Conservation (phyloP, 768 basidiomycete genomes). For the Mycena indigotica region DNA sequence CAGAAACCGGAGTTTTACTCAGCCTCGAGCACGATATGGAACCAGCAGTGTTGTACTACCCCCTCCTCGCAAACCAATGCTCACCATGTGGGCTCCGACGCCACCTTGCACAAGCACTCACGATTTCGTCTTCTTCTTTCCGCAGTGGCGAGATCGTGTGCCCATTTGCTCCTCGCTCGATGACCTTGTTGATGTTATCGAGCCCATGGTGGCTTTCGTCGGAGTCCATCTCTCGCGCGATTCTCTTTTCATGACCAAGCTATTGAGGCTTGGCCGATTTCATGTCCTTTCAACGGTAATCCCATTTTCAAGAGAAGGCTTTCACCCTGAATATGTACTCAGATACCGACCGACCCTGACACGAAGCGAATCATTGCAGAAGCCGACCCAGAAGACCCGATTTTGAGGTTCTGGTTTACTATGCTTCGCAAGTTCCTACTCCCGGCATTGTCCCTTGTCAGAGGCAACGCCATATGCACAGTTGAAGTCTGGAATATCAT, state of each 20-base stretch:
- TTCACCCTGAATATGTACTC: too few species aligned
- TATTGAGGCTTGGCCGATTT: conserved; percentile 73
- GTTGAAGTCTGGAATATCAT: conserved; percentile 94
- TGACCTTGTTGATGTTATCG: conserved; percentile 74
- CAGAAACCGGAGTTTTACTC: conserved; percentile 61
- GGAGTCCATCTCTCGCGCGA: conserved; percentile 83
- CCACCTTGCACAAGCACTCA: conserved; percentile 74
- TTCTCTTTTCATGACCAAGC: conserved; percentile 74
- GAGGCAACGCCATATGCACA: conserved; percentile 84
- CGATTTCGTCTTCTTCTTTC: conserved; percentile 92
- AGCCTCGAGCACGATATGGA: conserved; percentile 66
- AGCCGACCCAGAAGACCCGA: conserved; percentile 54
- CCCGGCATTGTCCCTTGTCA: conserved; percentile 83
- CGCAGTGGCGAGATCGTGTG: conserved; percentile 74
- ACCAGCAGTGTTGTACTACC: conserved; percentile 54
- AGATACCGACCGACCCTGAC: conserved; percentile 56
- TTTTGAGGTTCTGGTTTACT: conserved; percentile 82
- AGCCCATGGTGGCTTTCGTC: conserved; percentile 79
- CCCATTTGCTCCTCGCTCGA: conserved; percentile 64
- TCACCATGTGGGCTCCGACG: conserved; percentile 79
- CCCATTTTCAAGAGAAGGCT: too few species aligned
- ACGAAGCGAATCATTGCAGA: conserved; percentile 61
- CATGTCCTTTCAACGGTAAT: conserved; percentile 60
- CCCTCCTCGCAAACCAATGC: conserved; percentile 58
- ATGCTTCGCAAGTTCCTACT: conserved; percentile 79